These are phyloP conservation scores for Trichoderma breve DNA, from an alignment of 2,329 filamentous ascomycete species.

Conservation along the genomic window DNA sequence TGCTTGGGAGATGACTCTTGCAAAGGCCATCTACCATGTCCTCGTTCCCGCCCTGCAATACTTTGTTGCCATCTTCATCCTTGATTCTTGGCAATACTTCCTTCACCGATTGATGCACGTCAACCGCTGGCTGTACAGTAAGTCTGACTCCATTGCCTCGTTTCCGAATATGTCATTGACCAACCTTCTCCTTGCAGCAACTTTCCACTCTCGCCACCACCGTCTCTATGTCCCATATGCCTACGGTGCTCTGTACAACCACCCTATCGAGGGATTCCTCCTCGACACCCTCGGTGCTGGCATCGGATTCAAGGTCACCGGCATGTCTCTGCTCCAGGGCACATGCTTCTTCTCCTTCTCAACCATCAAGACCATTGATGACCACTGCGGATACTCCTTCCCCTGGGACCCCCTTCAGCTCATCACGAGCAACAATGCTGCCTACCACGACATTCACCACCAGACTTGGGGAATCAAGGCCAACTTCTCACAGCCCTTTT, in stretches of 20 bases:
- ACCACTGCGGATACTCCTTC: slow-evolving; percentile 95
- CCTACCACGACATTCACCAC: slow-evolving; percentile 97
- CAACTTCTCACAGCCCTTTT: slow-evolving; percentile 88
- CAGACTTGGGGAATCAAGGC: slow-evolving; percentile 99
- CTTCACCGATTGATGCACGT: slow-evolving; percentile 94
- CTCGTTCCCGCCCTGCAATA: slow-evolving; percentile 77
- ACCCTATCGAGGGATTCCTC: slow-evolving; percentile 89
- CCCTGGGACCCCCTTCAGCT: slow-evolving; percentile 93
- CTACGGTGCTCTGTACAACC: slow-evolving; percentile 95
- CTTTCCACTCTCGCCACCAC: slow-evolving; percentile 93
- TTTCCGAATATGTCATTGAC: slow-evolving; percentile 49
- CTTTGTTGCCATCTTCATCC: slow-evolving; percentile 66
- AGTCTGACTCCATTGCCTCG: slow-evolving; percentile 53
- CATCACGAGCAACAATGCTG: slow-evolving; percentile 90
- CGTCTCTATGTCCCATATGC: slow-evolving; percentile 96
- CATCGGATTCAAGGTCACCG: slow-evolving; percentile 74
- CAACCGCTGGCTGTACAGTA: slow-evolving; percentile 96
- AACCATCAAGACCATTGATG: slow-evolving; percentile 94
- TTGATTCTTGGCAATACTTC: slow-evolving; percentile 99
- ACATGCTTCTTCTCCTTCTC: slow-evolving; percentile 88
- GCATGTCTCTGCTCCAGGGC: slow-evolving; percentile 81
- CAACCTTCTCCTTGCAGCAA: slow-evolving; percentile 30
- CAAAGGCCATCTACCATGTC: slow-evolving; percentile 76
- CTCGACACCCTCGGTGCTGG: slow-evolving; percentile 88
- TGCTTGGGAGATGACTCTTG: slow-evolving; percentile 73